Evolutionary conservation across 2,329 filamentous ascomycete genomes (phyloP), one percentile per base, ranked within the genome.

Genomic region (Colletotrichum lupini): DNA sequence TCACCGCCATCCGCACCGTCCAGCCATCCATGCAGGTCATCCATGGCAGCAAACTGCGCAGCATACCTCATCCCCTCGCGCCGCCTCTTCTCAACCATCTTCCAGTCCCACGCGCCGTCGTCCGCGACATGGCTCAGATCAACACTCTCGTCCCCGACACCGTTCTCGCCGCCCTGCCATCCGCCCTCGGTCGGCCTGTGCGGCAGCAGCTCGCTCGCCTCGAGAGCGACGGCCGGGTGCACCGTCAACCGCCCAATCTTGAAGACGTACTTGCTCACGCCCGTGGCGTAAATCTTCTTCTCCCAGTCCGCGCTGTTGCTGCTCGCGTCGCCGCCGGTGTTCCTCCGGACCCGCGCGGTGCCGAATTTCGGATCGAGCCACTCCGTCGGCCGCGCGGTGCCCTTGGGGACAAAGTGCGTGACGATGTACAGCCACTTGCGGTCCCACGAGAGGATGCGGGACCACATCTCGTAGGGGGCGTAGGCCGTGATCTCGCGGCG

Each of bases 241-340:
- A 98, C 90, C 0, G 96, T 98, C 78, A 97, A 87, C 28, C 96
- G 87, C 1, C 93, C 94, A 68, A 95, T 87, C 85, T 96, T 96
- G 81, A 94, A 92, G 53, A 96, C 94, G 81, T 96, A 96, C 85
- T 95, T 95, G 84, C 90, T 92, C 56, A 96, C 82, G 1, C 91
- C 92, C 0, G 92, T 92, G 1, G 94, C 94, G 76, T 93, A 88
- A 52, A 96, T 87, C 73, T 89, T 90, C 82, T 89, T 91, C 80
- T 91, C 86, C 81, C 89, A 90, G 35, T 87, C 85, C 59, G 42
- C 42, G 42, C 42, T 49, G 16, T 80, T 77, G 35, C 84, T 84
- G n/a, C 83, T 83, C 57, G 81, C 82, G 69, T 81, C 81, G 32
- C 32, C 42, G 24, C 61, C 30, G 22, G 57, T n/a, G 30, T 62